These are phyloP conservation scores for Setaria viridis DNA, from an alignment of 202 grass and related monocot genomes.

Conservation along the genomic window DNA sequence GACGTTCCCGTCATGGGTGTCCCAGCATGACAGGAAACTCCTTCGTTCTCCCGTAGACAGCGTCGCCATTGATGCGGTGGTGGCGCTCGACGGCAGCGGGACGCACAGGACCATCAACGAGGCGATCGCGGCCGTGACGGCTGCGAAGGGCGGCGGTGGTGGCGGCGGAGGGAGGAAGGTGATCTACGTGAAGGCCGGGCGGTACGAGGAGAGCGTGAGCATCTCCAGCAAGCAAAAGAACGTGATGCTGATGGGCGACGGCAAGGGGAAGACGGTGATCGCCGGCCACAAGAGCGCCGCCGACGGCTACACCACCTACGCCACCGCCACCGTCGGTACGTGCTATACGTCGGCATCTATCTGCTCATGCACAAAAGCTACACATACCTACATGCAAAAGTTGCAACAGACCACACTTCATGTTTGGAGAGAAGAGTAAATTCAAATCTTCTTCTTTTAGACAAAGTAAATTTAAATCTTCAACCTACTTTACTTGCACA, in stretches of 20 bases:
- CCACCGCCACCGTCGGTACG: constrained; percentile 84
- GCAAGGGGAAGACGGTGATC: constrained; percentile 83
- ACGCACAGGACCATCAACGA: constrained; percentile 70
- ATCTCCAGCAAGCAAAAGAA: constrained; percentile 64
- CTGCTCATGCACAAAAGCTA: neutral
- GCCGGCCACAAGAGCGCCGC: constrained; percentile 53
- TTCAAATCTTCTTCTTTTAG: too few relatives aligned
- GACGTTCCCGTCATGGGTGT: constrained; percentile 62
- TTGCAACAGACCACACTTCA: too few relatives aligned
- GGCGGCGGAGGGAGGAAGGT: constrained; percentile 44
- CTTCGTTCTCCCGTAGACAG: constrained; percentile 32
- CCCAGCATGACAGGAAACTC: constrained; percentile 51
- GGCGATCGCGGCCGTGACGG: constrained; percentile 61
- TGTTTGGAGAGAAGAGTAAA: too few relatives aligned
- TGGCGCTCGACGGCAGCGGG: constrained; percentile 74
- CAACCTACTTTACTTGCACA: too few relatives aligned
- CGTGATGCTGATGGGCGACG: constrained; percentile 83
- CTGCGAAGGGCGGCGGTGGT: neutral
- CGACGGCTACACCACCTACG: constrained; percentile 68
- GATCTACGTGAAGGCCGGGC: constrained; percentile 80
- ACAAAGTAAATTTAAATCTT: too few relatives aligned
- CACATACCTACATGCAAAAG: neutral
- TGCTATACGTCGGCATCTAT: neutral
- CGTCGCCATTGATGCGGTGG: constrained; percentile 65
- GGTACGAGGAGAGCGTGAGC: constrained; percentile 70